phyloP scores from a whole-genome alignment of 148 eudicot genomes.

The Heliamphora exappendiculata region DNA sequence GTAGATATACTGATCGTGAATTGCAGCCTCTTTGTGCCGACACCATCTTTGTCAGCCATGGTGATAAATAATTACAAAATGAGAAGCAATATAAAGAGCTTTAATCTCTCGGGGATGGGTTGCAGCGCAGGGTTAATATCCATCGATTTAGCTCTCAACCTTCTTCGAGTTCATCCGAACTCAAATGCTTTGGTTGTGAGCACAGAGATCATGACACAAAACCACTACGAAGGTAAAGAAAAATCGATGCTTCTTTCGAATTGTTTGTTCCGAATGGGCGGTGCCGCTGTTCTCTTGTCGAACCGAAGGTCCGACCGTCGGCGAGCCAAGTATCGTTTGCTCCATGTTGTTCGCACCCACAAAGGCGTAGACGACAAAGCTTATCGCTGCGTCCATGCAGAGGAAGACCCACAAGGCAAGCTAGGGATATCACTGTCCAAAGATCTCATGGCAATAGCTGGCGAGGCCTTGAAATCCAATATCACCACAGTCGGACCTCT shows the following conservation, averaged over 20 bases:
- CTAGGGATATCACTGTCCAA: slow-evolving; percentile 26
- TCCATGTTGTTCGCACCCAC: slow-evolving; percentile 30
- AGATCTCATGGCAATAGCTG: slow-evolving; percentile 34
- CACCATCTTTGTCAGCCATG: slow-evolving; percentile 27
- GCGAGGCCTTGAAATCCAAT: slow-evolving; percentile 24
- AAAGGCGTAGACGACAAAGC: slow-evolving; percentile 25
- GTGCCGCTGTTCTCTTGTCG: slow-evolving; percentile 22
- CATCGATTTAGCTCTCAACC: slow-evolving; percentile 16
- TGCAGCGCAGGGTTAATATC: slow-evolving; percentile 27
- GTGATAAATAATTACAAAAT: slow-evolving; percentile 29
- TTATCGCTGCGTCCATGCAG: slow-evolving; percentile 21
- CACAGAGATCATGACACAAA: slow-evolving; percentile 27
- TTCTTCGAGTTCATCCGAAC: slow-evolving; percentile 19
- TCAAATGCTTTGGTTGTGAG: slow-evolving; percentile 24
- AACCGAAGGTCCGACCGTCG: slow-evolving; percentile 14
- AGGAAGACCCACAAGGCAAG: slow-evolving; percentile 26
- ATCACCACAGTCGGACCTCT: slow-evolving; percentile 20
- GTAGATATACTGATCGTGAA: slow-evolving; percentile 25
- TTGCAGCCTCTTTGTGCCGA: slow-evolving; percentile 25
- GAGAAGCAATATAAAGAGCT: slow-evolving; percentile 23
- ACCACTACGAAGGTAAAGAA: slow-evolving; percentile 24
- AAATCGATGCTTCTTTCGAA: slow-evolving; percentile 27
- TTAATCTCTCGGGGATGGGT: slow-evolving; percentile 30
- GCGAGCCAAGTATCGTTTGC: slow-evolving; percentile 24
- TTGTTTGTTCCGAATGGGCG: slow-evolving; percentile 30